Conservation (phyloP, 2,329 filamentous ascomycete genomes). For the Fusarium pseudocircinatum region DNA sequence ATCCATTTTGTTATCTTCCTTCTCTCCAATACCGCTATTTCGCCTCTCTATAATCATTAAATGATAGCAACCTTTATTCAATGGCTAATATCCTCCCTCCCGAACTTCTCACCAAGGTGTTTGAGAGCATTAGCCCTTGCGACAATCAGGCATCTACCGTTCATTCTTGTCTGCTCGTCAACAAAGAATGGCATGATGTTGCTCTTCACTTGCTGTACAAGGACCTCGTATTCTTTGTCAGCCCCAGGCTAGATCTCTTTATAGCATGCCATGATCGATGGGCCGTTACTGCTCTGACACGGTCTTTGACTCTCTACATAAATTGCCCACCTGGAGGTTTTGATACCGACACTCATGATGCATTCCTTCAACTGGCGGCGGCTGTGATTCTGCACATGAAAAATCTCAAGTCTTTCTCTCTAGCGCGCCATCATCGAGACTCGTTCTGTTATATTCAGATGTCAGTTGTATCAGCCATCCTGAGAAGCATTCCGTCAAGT, state of each 20-base stretch:
- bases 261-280: neutral
- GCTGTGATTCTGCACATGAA: neutral
- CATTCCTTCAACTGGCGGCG: neutral
- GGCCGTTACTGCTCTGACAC: neutral
- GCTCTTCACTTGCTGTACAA: neutral
- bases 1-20: fast-evolving
- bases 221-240: neutral
- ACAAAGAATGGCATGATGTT: neutral
- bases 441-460: fast-evolving
- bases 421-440: neutral
- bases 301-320: neutral
- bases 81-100: neutral
- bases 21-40: fast-evolving
- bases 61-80: fast-evolving
- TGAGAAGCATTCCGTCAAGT: neutral
- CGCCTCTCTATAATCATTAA: no score
- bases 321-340: neutral
- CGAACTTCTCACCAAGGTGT: neutral
- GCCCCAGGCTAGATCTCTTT: neutral
- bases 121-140: neutral
- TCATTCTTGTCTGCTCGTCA: neutral
- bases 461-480: neutral
- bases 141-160: neutral
- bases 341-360: fast-evolving
- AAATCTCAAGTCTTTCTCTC: neutral